phyloP scores from a whole-genome alignment of 2,329 filamentous ascomycete species.

The Trichocomaceae sp. region DNA sequence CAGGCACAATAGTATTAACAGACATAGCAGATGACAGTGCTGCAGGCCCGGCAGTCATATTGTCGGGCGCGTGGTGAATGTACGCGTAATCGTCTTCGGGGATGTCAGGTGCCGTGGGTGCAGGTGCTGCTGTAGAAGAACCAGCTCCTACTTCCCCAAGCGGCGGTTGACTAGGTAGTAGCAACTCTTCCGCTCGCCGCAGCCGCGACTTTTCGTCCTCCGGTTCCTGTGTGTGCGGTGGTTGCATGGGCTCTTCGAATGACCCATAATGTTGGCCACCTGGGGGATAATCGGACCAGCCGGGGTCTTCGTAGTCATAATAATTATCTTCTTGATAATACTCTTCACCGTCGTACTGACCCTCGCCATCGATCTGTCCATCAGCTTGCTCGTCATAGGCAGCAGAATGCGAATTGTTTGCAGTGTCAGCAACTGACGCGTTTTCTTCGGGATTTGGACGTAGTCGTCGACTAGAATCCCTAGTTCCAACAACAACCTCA shows the following conservation, averaged over 20 bases:
- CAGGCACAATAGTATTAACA: constrained; percentile 24
- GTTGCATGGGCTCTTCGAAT: constrained; percentile 25
- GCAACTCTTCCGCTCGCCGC: constrained; percentile 66
- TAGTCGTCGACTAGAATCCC: constrained; percentile 60
- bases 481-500: constrained; percentile 79
- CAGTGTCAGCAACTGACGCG: constrained; percentile 20
- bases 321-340: constrained; percentile 24
- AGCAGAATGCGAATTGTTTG: constrained; percentile 19
- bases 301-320: constrained; percentile 19
- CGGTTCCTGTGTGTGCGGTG: constrained; percentile 52
- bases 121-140: constrained; percentile 38
- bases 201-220: constrained; percentile 78
- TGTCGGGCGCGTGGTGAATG: neutral
- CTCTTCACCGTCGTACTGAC: constrained; percentile 21
- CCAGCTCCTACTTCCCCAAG: constrained; percentile 43
- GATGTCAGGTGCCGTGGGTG: constrained; percentile 40
- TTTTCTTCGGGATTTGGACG: constrained; percentile 35
- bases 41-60: constrained; percentile 35
- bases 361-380: constrained; percentile 21
- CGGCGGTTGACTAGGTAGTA: constrained; percentile 78
- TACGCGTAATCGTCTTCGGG: constrained; percentile 43
- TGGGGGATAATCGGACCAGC: constrained; percentile 22
- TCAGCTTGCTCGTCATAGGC: constrained; percentile 17
- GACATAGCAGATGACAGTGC: constrained; percentile 20
- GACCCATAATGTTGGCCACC: constrained; percentile 20